Percentiles rank a stretch among this genome's conserved stretches.
phyloP scores from a whole-genome alignment of 2,329 filamentous ascomycete species.

The Xylaria sp. region DNA sequence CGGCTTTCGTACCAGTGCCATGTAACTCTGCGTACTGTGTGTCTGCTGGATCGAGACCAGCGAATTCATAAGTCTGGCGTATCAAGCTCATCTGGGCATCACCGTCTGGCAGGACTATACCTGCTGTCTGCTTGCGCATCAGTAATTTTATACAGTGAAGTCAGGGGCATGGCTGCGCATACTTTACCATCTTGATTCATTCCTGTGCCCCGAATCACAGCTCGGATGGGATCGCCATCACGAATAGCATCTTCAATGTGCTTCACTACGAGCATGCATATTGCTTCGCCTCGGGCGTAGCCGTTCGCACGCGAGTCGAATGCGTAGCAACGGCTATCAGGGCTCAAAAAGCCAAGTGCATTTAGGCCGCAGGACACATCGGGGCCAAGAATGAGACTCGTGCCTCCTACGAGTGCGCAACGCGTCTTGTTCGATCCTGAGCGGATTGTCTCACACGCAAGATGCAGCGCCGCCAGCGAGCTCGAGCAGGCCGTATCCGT shows the following conservation, averaged over 20 bases:
- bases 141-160: neutral
- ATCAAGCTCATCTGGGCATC: slow-evolving; percentile 15
- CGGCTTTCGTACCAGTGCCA: slow-evolving; percentile 56
- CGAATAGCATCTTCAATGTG: slow-evolving; percentile 13
- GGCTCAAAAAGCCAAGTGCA: slow-evolving; percentile 15
- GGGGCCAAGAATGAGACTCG: slow-evolving; percentile 11
- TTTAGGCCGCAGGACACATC: slow-evolving; percentile 5
- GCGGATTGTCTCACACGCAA: slow-evolving; percentile 14
- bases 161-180: neutral
- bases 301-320: slow-evolving; percentile 21
- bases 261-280: slow-evolving; percentile 19
- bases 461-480: slow-evolving; percentile 16
- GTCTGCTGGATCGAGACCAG: slow-evolving; percentile 1
- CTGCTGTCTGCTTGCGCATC: slow-evolving; percentile 5
- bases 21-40: slow-evolving; percentile 16
- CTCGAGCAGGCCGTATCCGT: slow-evolving; percentile 24
- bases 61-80: slow-evolving; percentile 7
- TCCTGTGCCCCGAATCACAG: slow-evolving; percentile 18
- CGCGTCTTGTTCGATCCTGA: slow-evolving; percentile 13
- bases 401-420: slow-evolving; percentile 18
- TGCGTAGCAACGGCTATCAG: slow-evolving; percentile 17
- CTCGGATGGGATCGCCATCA: slow-evolving; percentile 20
- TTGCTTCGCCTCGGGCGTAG: slow-evolving; percentile 22
- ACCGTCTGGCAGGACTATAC: slow-evolving; percentile 7
- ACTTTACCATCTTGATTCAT: slow-evolving; percentile 19